Percentiles rank a stretch among this genome's conserved stretches.
Conservation (phyloP, 345 rosid genomes). For the Rhizophora mangle region DNA sequence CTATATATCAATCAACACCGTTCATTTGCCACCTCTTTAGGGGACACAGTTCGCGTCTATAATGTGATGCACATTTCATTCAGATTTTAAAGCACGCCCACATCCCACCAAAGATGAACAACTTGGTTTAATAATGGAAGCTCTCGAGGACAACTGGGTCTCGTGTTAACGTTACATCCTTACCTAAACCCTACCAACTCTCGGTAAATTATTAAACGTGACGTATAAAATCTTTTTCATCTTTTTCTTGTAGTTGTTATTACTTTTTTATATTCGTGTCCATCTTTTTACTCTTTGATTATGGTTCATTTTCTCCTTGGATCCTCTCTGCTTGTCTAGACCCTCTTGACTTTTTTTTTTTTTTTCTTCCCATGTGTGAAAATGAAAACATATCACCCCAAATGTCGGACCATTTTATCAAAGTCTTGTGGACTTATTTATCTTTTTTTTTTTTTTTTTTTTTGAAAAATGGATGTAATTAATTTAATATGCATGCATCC, state of each 20-base stretch:
- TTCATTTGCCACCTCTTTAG: constrained; percentile 7
- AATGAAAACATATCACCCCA: too few relatives aligned
- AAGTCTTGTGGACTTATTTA: too few relatives aligned
- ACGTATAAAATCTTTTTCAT: neutral
- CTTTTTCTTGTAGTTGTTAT: constrained; percentile 23
- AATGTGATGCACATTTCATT: neutral
- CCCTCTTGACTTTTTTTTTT: neutral
- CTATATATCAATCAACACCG: neutral
- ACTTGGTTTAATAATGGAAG: constrained; percentile 6
- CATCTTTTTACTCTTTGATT: constrained; percentile 7
- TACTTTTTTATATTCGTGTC: neutral
- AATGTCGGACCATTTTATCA: too few relatives aligned
- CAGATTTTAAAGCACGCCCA: neutral
- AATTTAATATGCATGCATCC: too few relatives aligned
- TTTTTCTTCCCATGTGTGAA: too few relatives aligned
- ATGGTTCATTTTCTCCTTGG: constrained; percentile 22
- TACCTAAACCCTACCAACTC: constrained; percentile 51
- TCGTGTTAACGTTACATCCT: constrained; percentile 34
- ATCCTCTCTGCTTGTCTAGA: constrained; percentile 17
- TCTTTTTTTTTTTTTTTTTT: too few relatives aligned
- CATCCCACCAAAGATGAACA: constrained; percentile 11
- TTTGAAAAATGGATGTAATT: too few relatives aligned
- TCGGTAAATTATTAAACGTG: neutral
- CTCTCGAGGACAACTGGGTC: constrained; percentile 30
- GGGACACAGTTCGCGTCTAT: neutral